phyloP scores from a whole-genome alignment of 192 early-diverging fungal species.

The Coemansia sp. region DNA sequence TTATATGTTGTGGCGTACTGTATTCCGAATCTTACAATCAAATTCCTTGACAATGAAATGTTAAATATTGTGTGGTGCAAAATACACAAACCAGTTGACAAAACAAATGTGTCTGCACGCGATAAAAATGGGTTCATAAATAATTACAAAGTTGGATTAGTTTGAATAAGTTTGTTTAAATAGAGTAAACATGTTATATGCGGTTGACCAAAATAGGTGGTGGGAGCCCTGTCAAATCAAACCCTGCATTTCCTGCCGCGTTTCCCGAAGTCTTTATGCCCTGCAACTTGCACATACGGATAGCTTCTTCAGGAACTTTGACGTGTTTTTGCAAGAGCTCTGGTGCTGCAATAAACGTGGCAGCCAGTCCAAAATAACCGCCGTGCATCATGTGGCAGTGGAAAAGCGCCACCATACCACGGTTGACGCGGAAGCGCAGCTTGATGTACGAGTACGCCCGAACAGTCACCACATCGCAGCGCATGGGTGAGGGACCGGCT shows the following conservation, averaged over 20 bases:
- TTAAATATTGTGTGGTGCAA: too few relatives aligned
- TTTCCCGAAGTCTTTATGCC: not conserved
- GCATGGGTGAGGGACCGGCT: conserved; percentile 56
- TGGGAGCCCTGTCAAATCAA: conserved; percentile 1
- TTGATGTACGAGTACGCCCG: conserved; percentile 6
- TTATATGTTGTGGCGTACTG: too few relatives aligned
- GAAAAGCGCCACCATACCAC: not conserved
- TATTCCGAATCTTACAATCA: too few relatives aligned
- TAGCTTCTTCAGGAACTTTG: not conserved
- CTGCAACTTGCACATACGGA: not conserved
- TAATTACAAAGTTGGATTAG: too few relatives aligned
- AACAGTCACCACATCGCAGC: conserved; percentile 30
- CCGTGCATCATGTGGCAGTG: not conserved
- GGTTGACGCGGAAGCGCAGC: not conserved
- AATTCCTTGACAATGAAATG: too few relatives aligned
- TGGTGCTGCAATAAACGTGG: conserved; percentile 1
- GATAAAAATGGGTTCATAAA: too few relatives aligned
- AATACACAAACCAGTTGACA: too few relatives aligned
- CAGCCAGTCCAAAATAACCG: not conserved
- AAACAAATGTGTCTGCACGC: too few relatives aligned
- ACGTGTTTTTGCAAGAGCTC: conserved; percentile 1
- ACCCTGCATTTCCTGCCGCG: not conserved
- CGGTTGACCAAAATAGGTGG: not conserved
- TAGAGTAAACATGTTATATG: too few relatives aligned
- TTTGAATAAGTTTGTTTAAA: not conserved